A percentile compares a stretch with the other conserved stretches of the same genome.
Evolutionary conservation across 805 yeast species (phyloP).

Genomic region (Ogataea allantospora): DNA sequence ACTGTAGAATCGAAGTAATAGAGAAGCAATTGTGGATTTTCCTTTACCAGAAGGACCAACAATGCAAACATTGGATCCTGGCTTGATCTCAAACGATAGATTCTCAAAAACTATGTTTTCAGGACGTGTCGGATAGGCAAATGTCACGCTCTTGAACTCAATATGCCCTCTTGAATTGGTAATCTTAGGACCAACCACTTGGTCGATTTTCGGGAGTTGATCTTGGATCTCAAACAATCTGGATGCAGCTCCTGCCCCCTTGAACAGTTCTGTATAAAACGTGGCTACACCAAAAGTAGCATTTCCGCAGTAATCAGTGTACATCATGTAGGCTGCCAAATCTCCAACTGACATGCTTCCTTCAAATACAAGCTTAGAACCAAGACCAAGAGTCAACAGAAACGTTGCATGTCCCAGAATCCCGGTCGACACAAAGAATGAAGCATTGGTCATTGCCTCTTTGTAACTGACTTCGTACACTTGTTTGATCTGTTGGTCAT

Average conservation of each 20-base stretch:
- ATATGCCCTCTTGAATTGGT: conserved; percentile 51
- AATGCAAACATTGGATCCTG: conserved; percentile 88
- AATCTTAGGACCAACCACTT: conserved; percentile 58
- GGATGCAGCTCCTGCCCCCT: conserved; percentile 95
- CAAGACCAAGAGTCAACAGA: conserved; percentile 71
- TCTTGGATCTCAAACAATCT: conserved; percentile 86
- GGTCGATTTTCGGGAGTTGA: conserved; percentile 68
- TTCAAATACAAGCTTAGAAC: conserved; percentile 71
- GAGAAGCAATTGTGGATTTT: conserved; percentile 82
- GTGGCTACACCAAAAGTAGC: conserved; percentile 89
- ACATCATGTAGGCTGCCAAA: conserved; percentile 89
- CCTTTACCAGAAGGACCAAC: conserved; percentile 98
- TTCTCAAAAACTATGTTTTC: conserved; percentile 63
- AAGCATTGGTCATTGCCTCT: conserved; percentile 79
- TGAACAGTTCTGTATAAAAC: conserved; percentile 92
- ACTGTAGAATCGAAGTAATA: conserved; percentile 80
- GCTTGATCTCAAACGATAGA: conserved; percentile 59
- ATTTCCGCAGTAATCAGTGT: conserved; percentile 90
- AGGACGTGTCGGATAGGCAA: conserved; percentile 85
- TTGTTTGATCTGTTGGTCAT: conserved; percentile 66
- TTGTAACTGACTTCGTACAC: conserved; percentile 69
- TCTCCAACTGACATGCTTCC: conserved; percentile 86
- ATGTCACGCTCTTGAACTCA: conserved; percentile 63
- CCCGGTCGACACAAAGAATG: conserved; percentile 78
- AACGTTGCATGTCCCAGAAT: conserved; percentile 80